phyloP scores from a whole-genome alignment of 2,329 filamentous ascomycete genomes.

The Pseudocercospora crystallina region DNA sequence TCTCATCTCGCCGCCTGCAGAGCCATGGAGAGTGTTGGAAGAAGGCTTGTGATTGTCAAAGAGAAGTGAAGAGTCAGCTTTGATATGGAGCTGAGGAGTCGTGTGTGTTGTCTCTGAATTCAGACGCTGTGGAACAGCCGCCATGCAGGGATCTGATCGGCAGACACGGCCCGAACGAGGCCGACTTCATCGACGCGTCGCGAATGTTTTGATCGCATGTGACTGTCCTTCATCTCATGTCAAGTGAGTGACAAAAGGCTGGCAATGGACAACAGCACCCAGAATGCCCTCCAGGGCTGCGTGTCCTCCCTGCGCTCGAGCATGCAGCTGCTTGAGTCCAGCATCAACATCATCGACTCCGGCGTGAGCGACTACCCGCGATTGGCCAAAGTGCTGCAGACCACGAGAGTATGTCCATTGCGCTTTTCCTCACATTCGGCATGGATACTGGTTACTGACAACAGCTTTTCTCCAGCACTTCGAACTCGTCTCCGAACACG shows the following conservation, averaged over 20 bases:
- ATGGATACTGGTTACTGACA: background rate
- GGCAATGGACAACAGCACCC: slow-evolving; percentile 30
- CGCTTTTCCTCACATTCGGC: background rate
- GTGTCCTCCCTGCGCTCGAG: slow-evolving; percentile 62
- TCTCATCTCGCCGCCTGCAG: too few species aligned
- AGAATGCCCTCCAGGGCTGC: slow-evolving; percentile 56
- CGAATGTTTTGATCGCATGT: background rate
- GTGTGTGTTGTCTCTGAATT: too few species aligned
- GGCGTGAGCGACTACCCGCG: slow-evolving; percentile 65
- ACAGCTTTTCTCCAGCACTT: slow-evolving; percentile 66
- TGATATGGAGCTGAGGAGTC: too few species aligned
- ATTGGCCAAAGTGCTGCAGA: slow-evolving; percentile 62
- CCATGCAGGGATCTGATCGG: too few species aligned
- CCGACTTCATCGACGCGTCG: too few species aligned
- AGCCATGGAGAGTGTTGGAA: too few species aligned
- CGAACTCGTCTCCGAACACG: slow-evolving; percentile 83
- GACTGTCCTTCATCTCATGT: background rate
- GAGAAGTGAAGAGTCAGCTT: too few species aligned
- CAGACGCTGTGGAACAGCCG: too few species aligned
- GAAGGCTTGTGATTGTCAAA: too few species aligned
- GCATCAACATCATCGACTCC: slow-evolving; percentile 61
- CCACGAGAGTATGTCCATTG: slow-evolving; percentile 53
- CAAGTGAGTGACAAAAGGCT: too few species aligned
- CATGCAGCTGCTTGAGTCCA: slow-evolving; percentile 62
- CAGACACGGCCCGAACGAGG: too few species aligned